Percentiles rank a stretch among this genome's conserved stretches.
These are phyloP conservation scores for Psilocybe cyanescens DNA, from an alignment of 768 basidiomycete species.

Conservation along the genomic window DNA sequence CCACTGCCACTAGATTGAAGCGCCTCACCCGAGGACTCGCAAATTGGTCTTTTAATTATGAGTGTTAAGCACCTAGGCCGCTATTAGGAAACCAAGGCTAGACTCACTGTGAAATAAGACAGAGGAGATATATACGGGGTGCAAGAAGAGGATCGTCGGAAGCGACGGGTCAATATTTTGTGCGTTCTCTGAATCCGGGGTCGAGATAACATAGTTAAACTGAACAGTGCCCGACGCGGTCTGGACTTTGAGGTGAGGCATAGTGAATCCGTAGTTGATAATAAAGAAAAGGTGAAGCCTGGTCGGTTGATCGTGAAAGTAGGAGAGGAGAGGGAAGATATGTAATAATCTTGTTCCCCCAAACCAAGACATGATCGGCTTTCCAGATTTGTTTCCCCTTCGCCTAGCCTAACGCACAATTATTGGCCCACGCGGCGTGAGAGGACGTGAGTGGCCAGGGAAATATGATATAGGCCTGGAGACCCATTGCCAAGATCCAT, in stretches of 20 bases:
- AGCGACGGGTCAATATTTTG: constrained; percentile 30
- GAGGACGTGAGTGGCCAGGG: background rate
- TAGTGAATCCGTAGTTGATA: constrained; percentile 7
- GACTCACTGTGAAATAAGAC: constrained; percentile 37
- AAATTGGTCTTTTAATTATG: constrained; percentile 33
- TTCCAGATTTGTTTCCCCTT: background rate
- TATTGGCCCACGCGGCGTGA: background rate
- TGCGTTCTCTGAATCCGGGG: constrained; percentile 32
- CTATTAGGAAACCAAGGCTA: background rate
- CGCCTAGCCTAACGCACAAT: background rate
- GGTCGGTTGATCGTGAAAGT: background rate
- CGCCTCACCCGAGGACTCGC: constrained; percentile 33
- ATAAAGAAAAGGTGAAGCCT: background rate
- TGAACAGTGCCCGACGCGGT: constrained; percentile 30
- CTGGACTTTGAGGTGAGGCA: constrained; percentile 35
- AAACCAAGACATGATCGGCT: background rate
- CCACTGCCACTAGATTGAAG: constrained; percentile 40
- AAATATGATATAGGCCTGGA: background rate
- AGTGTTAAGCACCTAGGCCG: background rate
- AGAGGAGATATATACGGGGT: constrained; percentile 36
- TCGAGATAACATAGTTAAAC: constrained; percentile 41
- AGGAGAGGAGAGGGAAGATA: background rate
- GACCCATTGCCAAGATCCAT: background rate
- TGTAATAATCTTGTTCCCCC: background rate
- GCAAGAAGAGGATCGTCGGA: constrained; percentile 39